Base-by-base conservation (phyloP, 164 flowering plant genomes). In the Liquidambar formosana region DNA sequence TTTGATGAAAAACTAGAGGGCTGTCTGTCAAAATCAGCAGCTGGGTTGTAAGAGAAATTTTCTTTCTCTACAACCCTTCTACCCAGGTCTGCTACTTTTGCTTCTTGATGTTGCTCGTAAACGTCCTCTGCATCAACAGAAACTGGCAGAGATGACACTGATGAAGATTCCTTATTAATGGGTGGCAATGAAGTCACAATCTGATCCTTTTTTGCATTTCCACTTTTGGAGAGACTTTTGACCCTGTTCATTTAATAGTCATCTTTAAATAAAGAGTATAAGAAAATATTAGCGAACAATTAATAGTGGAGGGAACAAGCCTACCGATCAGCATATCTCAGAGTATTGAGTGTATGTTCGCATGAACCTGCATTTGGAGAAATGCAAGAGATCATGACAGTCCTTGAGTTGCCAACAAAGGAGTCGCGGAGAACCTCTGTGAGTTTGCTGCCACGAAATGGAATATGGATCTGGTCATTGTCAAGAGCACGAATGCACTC, bases 401-500 rank as follows among this genome's bases (percentile, higher is more conserved):
- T 96, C 80, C 82, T 88, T 28, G 99, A 96, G 79, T 96, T 93
- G 49, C 99, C 99, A 73, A 96, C 97, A 79, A 96, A 96, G 64
- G 99, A 96, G 78, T 96, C 99, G 51, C 99, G 96, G 27, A 96
- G 97, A 73, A 96, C 99, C 81, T 96, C 99, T 18, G 99, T 96
- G 65, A 96, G 94, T 82, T 96, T 96, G 88, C 99, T 96, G 65
- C 99, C 99, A 65, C 99, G 98, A 74, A 96, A 96, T 70, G 99
- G 99, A 67, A 96, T 96, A 77, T 96, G 99, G 68, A 89, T 80
- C 76, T 96, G 98, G 72, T 96, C 99, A 87, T 96, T 96, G 83
- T 96, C 99, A 77, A 96, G 88, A 74, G 99, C 99, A 76, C 99
- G 98, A 51, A 96, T 96, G 73, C 99, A 96, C 83, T 96, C 99